A percentile compares a stretch with the other conserved stretches of the same genome.
Conservation (phyloP, 169 alveolate genomes). For the Plasmodium chabaudi region DNA sequence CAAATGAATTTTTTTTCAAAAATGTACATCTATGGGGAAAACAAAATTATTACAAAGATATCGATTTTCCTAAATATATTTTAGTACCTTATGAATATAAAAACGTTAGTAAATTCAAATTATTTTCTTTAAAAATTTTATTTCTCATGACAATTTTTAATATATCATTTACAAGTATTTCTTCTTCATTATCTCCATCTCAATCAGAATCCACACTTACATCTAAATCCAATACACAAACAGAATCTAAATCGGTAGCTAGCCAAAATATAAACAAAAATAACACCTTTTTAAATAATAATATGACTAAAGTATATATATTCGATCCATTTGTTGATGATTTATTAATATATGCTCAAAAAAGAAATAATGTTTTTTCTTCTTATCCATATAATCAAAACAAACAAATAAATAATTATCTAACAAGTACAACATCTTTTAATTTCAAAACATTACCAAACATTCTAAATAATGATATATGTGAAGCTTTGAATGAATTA, state of each 20-base stretch:
- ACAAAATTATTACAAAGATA: constrained; percentile 11
- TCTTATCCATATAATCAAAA: neutral
- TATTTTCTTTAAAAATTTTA: constrained; percentile 16
- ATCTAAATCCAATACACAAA: neutral
- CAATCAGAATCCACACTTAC: neutral
- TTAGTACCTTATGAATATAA: constrained; percentile 49
- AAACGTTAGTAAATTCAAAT: constrained; percentile 16
- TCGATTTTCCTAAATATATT: constrained; percentile 41
- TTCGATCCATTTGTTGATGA: constrained; percentile 58
- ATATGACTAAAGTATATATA: neutral
- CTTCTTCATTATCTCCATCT: neutral
- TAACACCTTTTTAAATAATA: neutral
- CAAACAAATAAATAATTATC: neutral
- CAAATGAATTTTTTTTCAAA: constrained; percentile 48
- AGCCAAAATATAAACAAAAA: neutral
- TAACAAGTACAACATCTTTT: constrained; percentile 8
- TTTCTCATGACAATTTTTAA: constrained; percentile 42
- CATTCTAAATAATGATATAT: constrained; percentile 11
- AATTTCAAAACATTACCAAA: constrained; percentile 1
- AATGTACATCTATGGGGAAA: constrained; percentile 64
- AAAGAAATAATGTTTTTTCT: constrained; percentile 8
- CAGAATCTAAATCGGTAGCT: neutral
- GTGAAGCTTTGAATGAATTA: constrained; percentile 41
- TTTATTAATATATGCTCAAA: constrained; percentile 44
- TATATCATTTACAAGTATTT: constrained; percentile 29